A percentile compares a stretch with the other conserved stretches of the same genome.
These are phyloP conservation scores for Penicillium digitatum DNA, from an alignment of 2,329 filamentous ascomycete genomes.

Conservation along the genomic window DNA sequence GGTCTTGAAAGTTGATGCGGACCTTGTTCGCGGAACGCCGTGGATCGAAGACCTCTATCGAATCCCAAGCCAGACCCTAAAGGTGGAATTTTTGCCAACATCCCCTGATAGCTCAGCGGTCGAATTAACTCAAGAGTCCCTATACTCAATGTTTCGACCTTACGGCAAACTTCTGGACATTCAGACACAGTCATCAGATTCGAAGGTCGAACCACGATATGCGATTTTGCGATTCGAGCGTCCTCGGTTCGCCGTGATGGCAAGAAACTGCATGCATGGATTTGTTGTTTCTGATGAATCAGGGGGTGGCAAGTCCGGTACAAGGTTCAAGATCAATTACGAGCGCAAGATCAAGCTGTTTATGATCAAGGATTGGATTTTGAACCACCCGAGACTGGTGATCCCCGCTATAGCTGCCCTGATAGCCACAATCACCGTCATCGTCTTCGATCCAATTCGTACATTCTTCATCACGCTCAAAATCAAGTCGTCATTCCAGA, in stretches of 20 bases:
- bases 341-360: slow-evolving; percentile 72
- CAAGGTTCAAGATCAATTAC: slow-evolving; percentile 75
- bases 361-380: slow-evolving; percentile 82
- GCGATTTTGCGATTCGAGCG: slow-evolving; percentile 73
- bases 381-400: slow-evolving; percentile 80
- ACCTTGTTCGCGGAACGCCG: slow-evolving; percentile 74
- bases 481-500: slow-evolving; percentile 70
- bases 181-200: slow-evolving; percentile 73
- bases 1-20: slow-evolving; percentile 65
- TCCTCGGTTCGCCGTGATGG: slow-evolving; percentile 75
- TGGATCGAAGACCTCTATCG: slow-evolving; percentile 93
- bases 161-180: slow-evolving; percentile 93
- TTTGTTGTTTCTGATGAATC: slow-evolving; percentile 64
- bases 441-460: slow-evolving; percentile 89
- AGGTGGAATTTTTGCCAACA: slow-evolving; percentile 77
- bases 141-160: slow-evolving; percentile 81
- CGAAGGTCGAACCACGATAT: slow-evolving; percentile 76
- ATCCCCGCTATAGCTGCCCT: slow-evolving; percentile 78
- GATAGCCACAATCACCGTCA: slow-evolving; percentile 75
- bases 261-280: slow-evolving; percentile 88
- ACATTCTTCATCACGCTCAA: slow-evolving; percentile 89
- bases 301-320: slow-evolving; percentile 72
- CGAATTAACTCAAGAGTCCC: slow-evolving; percentile 77
- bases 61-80: slow-evolving; percentile 70
- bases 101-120: slow-evolving; percentile 66